phyloP scores from a whole-genome alignment of 2,329 filamentous ascomycete genomes.

The Xylaria multiplex region DNA sequence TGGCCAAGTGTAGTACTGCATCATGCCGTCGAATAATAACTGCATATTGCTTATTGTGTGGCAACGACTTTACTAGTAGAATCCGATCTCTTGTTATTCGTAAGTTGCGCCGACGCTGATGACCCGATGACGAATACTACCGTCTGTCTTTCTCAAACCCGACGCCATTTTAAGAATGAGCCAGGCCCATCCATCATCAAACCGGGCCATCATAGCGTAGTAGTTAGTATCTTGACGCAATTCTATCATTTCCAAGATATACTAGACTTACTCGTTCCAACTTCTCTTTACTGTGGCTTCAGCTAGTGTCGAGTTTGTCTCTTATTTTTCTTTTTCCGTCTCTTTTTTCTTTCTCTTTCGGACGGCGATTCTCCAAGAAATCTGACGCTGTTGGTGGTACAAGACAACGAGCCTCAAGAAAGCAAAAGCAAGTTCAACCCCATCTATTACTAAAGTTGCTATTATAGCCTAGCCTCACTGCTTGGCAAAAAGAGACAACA shows the following conservation, averaged over 20 bases:
- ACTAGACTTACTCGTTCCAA: no score
- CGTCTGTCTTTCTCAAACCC: conserved; percentile 12
- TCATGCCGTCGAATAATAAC: conserved; percentile 30
- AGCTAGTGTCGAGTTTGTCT: not conserved
- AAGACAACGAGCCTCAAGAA: not conserved
- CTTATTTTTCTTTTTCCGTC: not conserved
- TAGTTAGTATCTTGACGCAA: no score
- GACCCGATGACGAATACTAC: conserved; percentile 26
- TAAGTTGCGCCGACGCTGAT: conserved; percentile 13
- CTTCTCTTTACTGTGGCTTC: conserved; percentile 9
- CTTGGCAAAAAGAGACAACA: no score
- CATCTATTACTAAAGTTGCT: not conserved
- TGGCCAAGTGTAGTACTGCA: conserved; percentile 23
- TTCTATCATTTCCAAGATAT: not conserved
- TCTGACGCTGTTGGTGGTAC: no score
- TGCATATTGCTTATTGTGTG: conserved; percentile 22
- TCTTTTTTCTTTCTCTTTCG: not conserved
- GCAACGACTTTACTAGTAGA: not conserved
- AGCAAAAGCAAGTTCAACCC: not conserved
- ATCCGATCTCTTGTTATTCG: conserved; percentile 24
- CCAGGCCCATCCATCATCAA: no score
- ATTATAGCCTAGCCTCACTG: not conserved
- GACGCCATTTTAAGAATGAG: not conserved
- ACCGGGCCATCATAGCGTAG: no score
- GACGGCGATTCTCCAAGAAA: not conserved